Base-by-base conservation (phyloP, 2,329 filamentous ascomycete genomes). In the Clarireedia homoeocarpa region DNA sequence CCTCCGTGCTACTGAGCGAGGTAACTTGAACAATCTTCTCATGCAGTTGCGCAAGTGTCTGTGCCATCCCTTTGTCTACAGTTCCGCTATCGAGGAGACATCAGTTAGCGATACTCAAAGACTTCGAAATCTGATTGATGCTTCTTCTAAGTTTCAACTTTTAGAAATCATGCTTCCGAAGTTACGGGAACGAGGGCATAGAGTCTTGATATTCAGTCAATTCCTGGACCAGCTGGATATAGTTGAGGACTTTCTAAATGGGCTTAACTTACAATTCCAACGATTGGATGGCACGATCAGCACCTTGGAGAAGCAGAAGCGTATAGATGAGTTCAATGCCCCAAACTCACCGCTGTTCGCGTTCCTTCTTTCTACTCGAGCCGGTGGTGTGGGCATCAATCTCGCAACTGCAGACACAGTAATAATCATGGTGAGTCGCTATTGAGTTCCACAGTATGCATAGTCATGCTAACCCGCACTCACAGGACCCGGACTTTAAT, bases 21-120 rank as follows among this genome's bases (percentile, higher is more conserved):
- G 88, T 44, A 92, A 84, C 60, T 73, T 97, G 56, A 96, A 87
- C 77, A 99, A 99, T 65, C 96, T 99, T 40, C 72, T 99, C 45
- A 90, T 96, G 81, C 94, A 99, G 70, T 78, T 99, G 17, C 84
- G 94, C 17, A 97, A 96, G 70, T 95, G 90, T 62, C 77, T 99
- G 2, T 96, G 92, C 62, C 95, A 99, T 71, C 94, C 95, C 0
- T 99, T 97, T 68, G 84, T 97, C 50, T 99, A 96, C 75, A 96
- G 85, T 66, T 78, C 83, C 42, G 85, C 88, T 23, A 94, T 99
- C 57, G 95, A 99, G 71, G 94, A 99, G 70, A 83, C 83, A 48
- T 81, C 80, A 1, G 75, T 84, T 1, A 77, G 85, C 54, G 71
- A 79, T 1, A 74, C 75, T 6, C 76, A 84, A 3, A 80, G 88